Base-by-base conservation (phyloP, 768 basidiomycete species). In the Suillus weaverae region DNA sequence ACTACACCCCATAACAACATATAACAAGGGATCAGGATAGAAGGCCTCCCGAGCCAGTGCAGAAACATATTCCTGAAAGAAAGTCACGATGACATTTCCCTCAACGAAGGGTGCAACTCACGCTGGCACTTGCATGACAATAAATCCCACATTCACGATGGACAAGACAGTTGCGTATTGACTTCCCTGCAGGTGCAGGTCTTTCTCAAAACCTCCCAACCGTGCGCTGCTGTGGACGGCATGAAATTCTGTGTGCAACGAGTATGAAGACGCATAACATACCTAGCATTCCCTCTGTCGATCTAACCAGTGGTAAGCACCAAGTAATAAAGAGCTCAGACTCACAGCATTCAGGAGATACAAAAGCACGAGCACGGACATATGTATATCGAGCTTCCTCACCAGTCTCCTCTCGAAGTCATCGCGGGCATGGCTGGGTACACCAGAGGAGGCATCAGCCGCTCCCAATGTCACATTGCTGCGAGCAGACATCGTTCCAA, bases 71-170 rank as follows among this genome's bases (percentile, higher is more conserved):
- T 78, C 11, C 71, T 72, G 50, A 3, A 54, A 54, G 32, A 10
- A 5, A 0, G 11, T 35, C 33, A 54, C 20, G 36, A 13, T 36
- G 13, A 18, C 38, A 20, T n/a, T 41, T 16, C 10, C 41, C 43
- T n/a, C 3, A 2, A 33, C 11, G 11, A 54, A 33, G 51, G 33
- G n/a, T 2, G 32, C 32, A 54, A 75, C 86, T 69, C 65, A 87
- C 85, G 85, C 86, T 35, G 89, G 89, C 66, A 90, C 81, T 71
- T 91, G 89, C 88, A 90, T 90, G 51, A 88, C 75, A 62, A 88
- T 87, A 68, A 89, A 90, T 35, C 87, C 87, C 43, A 87, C 81
- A 70, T 86, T 87, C 57, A 88, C 78, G 62, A 89, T 84, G 36
- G 86, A 86, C 26, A 91, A 75, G 10, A 90, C 72, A 0, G 88